These are phyloP conservation scores for Nemophila menziesii DNA, from an alignment of 257 asterid species.

Conservation along the genomic window DNA sequence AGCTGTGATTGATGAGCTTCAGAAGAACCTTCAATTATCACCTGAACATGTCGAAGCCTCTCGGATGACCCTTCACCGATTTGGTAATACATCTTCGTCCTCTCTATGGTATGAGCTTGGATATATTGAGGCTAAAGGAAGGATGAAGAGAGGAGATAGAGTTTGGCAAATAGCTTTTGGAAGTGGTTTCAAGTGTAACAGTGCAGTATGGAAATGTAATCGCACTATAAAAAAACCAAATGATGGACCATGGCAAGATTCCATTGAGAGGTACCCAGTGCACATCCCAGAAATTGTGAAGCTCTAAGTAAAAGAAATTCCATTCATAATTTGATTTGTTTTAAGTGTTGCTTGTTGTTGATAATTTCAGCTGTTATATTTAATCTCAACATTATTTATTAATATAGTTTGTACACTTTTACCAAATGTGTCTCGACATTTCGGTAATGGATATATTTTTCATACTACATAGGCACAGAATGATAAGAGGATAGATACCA, in stretches of 20 bases:
- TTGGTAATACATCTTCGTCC: constrained; percentile 49
- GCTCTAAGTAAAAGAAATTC: too few relatives aligned
- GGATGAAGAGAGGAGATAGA: constrained; percentile 46
- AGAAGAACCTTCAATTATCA: constrained; percentile 38
- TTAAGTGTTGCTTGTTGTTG: too few relatives aligned
- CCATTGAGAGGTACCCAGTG: constrained; percentile 41
- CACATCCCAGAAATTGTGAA: constrained; percentile 49
- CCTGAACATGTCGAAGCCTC: constrained; percentile 52
- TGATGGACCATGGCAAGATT: constrained; percentile 40
- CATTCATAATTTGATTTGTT: too few relatives aligned
- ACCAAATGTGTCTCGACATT: too few relatives aligned
- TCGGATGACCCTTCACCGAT: constrained; percentile 42
- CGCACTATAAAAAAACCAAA: constrained; percentile 29
- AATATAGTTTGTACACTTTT: too few relatives aligned
- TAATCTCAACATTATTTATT: too few relatives aligned
- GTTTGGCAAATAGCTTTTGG: constrained; percentile 56
- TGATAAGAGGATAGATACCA: too few relatives aligned
- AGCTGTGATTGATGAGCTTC: constrained; percentile 56
- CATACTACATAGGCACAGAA: too few relatives aligned
- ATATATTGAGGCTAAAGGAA: constrained; percentile 47
- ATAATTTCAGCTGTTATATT: too few relatives aligned
- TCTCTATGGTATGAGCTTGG: constrained; percentile 48
- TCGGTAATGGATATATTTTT: too few relatives aligned
- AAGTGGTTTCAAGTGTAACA: constrained; percentile 55
- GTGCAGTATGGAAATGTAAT: constrained; percentile 59